Percentiles rank a stretch among this genome's conserved stretches.
phyloP scores from a whole-genome alignment of 2,329 filamentous ascomycete genomes.

The Talaromyces rugulosus region DNA sequence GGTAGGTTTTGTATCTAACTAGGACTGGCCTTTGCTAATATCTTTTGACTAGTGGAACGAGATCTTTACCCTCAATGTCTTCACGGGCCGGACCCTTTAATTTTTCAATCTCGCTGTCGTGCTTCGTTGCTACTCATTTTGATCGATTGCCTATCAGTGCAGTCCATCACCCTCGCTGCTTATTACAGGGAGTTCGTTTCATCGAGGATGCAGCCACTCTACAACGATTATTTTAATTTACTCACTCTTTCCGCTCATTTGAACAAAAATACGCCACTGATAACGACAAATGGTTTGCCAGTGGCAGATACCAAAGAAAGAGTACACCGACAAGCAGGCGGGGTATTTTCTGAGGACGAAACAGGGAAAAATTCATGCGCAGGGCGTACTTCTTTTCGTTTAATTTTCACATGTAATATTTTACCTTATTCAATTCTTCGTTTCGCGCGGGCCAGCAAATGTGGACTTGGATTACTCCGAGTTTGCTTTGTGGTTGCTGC shows the following conservation, averaged over 20 bases:
- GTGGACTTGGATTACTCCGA: neutral
- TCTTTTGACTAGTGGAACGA: neutral
- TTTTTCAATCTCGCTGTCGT: neutral
- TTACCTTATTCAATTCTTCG: neutral
- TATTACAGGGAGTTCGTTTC: neutral
- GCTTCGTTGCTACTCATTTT: neutral
- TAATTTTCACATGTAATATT: neutral
- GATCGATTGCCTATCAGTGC: neutral
- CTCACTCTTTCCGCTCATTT: neutral
- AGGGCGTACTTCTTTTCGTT: neutral
- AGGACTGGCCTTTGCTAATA: neutral
- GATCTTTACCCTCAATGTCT: neutral
- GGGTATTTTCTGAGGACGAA: neutral
- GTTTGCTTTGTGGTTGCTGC: neutral
- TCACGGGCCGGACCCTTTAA: neutral
- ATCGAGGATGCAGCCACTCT: no score
- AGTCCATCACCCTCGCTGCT: neutral
- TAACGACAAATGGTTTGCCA: neutral
- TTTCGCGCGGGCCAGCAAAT: neutral
- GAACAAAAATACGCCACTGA: neutral
- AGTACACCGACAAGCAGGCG: neutral
- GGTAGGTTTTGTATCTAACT: neutral
- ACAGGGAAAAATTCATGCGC: neutral
- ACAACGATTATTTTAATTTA: neutral
- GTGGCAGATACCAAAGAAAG: neutral